phyloP scores from a whole-genome alignment of 169 alveolate genomes.

The Plasmodium vinckei region DNA sequence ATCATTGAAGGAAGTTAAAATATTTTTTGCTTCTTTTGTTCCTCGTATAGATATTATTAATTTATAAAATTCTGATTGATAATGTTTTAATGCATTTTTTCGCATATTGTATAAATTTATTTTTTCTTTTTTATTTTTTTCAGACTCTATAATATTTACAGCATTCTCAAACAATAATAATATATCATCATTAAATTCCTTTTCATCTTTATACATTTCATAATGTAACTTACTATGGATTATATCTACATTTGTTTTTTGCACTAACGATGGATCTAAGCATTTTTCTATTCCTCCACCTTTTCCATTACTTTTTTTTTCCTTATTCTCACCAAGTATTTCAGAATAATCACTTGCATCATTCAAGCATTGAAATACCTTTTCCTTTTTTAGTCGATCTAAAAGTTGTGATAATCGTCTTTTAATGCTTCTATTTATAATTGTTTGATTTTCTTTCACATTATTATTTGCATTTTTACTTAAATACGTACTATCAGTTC shows the following conservation, averaged over 20 bases:
- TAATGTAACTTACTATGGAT: constrained; percentile 44
- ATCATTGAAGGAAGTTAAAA: background rate
- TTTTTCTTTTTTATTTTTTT: constrained; percentile 17
- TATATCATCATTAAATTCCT: constrained; percentile 35
- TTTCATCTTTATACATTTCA: constrained; percentile 39
- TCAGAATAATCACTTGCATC: constrained; percentile 23
- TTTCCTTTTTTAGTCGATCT: constrained; percentile 24
- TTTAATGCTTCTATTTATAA: constrained; percentile 45
- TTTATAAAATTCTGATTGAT: constrained; percentile 52
- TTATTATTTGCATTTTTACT: background rate
- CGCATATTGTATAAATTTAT: constrained; percentile 8
- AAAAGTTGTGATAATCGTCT: constrained; percentile 47
- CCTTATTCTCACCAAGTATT: background rate
- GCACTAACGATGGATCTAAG: too few species aligned
- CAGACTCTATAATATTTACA: constrained; percentile 10
- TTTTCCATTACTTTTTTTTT: background rate
- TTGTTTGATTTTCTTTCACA: background rate
- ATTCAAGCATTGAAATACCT: constrained; percentile 1
- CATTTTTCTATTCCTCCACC: background rate
- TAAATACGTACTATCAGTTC: background rate
- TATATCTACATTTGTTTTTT: constrained; percentile 18
- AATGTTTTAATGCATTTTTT: constrained; percentile 21
- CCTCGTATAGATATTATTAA: constrained; percentile 30
- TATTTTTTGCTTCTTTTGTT: constrained; percentile 37
- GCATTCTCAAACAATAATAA: constrained; percentile 11